Percentiles rank a stretch among this genome's conserved stretches.
These are phyloP conservation scores for Ilex aquifolium DNA, from an alignment of 257 asterid species.

Conservation along the genomic window DNA sequence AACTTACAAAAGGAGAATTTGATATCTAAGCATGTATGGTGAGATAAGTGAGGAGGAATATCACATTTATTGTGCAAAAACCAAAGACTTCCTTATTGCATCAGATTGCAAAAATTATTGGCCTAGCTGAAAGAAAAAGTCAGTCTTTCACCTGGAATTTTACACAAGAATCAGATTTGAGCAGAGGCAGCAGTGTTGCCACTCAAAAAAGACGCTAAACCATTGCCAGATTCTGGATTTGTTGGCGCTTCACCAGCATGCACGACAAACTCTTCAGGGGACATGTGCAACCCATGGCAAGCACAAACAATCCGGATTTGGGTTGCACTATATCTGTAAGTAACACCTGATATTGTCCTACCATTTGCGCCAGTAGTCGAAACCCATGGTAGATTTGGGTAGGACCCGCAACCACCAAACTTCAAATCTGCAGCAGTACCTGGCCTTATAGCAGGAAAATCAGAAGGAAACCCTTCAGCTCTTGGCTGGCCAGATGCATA, in stretches of 20 bases:
- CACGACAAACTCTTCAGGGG: slow-evolving; percentile 76
- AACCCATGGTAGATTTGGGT: slow-evolving; percentile 93
- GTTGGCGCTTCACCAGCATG: slow-evolving; percentile 67
- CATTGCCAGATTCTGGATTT: slow-evolving; percentile 36
- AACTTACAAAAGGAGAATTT: background rate
- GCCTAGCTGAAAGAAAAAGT: background rate
- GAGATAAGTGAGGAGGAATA: background rate
- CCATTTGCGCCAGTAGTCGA: slow-evolving; percentile 84
- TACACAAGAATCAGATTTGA: slow-evolving; percentile 43
- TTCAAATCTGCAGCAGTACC: slow-evolving; percentile 80
- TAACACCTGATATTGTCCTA: slow-evolving; percentile 88
- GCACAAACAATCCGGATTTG: slow-evolving; percentile 89
- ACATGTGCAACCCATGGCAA: slow-evolving; percentile 91
- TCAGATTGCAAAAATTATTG: background rate
- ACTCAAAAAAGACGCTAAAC: slow-evolving; percentile 42
- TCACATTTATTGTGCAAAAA: background rate
- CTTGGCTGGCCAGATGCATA: slow-evolving; percentile 40
- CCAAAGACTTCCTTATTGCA: background rate
- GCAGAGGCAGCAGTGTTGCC: slow-evolving; percentile 76
- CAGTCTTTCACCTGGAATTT: background rate
- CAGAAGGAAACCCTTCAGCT: slow-evolving; percentile 52
- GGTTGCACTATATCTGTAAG: slow-evolving; percentile 74
- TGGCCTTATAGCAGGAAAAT: slow-evolving; percentile 76
- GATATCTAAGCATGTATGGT: slow-evolving; percentile 2
- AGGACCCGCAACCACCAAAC: slow-evolving; percentile 85